Evolutionary conservation across 2,329 filamentous ascomycete genomes (phyloP), one percentile per base, ranked within the genome.

Genomic region (Fusarium sacchari): DNA sequence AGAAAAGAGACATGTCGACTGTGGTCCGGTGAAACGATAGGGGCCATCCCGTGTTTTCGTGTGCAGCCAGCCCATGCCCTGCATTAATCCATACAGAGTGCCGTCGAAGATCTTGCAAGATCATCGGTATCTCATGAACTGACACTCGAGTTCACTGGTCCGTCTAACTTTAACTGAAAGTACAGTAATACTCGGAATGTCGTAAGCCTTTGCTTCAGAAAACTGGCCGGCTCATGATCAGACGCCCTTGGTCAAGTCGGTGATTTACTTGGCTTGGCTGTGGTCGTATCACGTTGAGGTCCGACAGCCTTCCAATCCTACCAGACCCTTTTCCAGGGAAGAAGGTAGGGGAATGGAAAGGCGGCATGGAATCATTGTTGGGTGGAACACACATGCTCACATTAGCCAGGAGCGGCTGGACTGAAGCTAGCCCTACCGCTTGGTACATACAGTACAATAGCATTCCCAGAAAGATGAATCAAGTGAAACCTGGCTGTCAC

Each of bases 201-300:
- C 59, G 71, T 73, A 69, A 76, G 64, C 64, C 62, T 74, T 66
- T 67, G 60, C 65, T 69, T 63, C 47, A 73, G 63, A 56, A 67
- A 46, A 46, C 46, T 52, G 34, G 39, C 55, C 59, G 56, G 24
- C 28, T 47, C 28, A 55, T 56, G 60, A 60, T 60, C 50, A 69
- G 46, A 42, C 53, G 53, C 53, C 53, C 42, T 46, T 34, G 44
- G 39, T 56, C 44, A 61, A 50, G 32, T 47, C 24, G 57, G 40
- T 34, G n/a, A 61, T 47, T 60, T 58, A 69, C 60, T 62, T 70
- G 64, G 53, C 46, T 58, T 64, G n/a, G n/a, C n/a, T n/a, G 57
- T 44, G 58, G 64, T 61, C 50, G 53, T 50, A 57, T 72, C 73
- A 58, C 61, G 73, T 70, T 72, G 68, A 65, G 63, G 44, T 64